Percentiles rank a stretch among this genome's conserved stretches.
These are phyloP conservation scores for Ophiognomonia clavigignenti-juglandacearum DNA, from an alignment of 2,329 filamentous ascomycete species.

Conservation along the genomic window DNA sequence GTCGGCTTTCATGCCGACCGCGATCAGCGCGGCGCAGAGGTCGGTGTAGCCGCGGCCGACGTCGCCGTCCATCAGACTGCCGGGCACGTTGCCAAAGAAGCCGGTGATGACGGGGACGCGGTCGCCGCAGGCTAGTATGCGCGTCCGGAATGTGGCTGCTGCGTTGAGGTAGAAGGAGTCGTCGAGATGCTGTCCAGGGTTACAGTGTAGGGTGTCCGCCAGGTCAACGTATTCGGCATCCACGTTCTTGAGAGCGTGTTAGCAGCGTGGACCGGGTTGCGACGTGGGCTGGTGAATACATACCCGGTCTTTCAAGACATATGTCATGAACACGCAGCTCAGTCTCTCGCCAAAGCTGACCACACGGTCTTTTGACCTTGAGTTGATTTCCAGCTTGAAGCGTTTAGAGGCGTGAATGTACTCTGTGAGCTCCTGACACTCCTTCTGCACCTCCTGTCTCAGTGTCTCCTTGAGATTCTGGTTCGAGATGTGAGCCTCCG, in stretches of 20 bases:
- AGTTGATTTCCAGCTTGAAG: constrained; percentile 71
- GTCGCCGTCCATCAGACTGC: constrained; percentile 79
- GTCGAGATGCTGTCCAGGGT: constrained; percentile 54
- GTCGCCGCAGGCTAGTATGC: constrained; percentile 59
- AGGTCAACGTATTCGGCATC: constrained; percentile 88
- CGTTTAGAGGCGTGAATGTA: constrained; percentile 61
- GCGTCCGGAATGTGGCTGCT: constrained; percentile 55
- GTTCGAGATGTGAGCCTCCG: constrained; percentile 56
- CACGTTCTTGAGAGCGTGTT: constrained; percentile 51
- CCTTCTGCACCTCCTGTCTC: constrained; percentile 62
- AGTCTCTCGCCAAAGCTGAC: constrained; percentile 95
- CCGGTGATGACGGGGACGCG: constrained; percentile 80
- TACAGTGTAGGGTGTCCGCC: constrained; percentile 72
- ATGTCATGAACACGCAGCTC: constrained; percentile 87
- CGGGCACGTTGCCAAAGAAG: constrained; percentile 91
- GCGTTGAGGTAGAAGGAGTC: constrained; percentile 66
- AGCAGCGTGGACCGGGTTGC: constrained; percentile 16
- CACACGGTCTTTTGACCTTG: constrained; percentile 77
- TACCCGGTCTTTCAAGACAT: constrained; percentile 71
- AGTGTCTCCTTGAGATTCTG: constrained; percentile 54
- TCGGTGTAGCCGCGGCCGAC: constrained; percentile 96
- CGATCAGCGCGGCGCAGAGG: constrained; percentile 85
- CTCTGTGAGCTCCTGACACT: constrained; percentile 77
- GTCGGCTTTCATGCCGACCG: constrained; percentile 78
- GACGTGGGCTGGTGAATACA: neutral